A percentile compares a stretch with the other conserved stretches of the same genome.
Conservation (phyloP, 2,329 filamentous ascomycete genomes). For the Leptographium wingfieldii region DNA sequence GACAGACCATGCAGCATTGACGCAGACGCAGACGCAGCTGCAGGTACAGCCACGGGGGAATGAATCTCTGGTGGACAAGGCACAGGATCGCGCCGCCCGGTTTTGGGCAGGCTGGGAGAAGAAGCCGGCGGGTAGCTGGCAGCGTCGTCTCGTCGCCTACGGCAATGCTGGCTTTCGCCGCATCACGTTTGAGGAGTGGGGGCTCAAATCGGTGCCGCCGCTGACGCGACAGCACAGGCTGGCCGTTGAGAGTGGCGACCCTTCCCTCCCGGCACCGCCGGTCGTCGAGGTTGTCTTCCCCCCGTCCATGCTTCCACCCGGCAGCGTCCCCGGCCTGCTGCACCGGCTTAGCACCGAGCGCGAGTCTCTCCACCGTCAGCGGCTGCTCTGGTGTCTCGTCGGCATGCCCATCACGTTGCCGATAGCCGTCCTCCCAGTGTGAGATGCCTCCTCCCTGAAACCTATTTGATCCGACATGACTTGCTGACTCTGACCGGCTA, state of each 20-base stretch:
- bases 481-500: slow-evolving; percentile 20
- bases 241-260: slow-evolving; percentile 37
- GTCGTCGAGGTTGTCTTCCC: slow-evolving; percentile 70
- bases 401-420: slow-evolving; percentile 76
- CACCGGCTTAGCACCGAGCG: slow-evolving; percentile 64
- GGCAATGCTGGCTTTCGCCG: slow-evolving; percentile 76
- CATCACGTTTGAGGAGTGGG: slow-evolving; percentile 97
- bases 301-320: slow-evolving; percentile 49
- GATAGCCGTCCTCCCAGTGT: slow-evolving; percentile 77
- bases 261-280: not conserved
- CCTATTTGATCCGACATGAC: not conserved
- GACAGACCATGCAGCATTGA: not conserved
- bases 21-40: not conserved
- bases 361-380: slow-evolving; percentile 62
- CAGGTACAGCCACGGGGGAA: slow-evolving; percentile 32
- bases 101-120: slow-evolving; percentile 84
- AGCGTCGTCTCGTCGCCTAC: slow-evolving; percentile 72
- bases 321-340: slow-evolving; percentile 53
- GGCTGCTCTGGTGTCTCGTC: slow-evolving; percentile 67
- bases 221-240: slow-evolving; percentile 52
- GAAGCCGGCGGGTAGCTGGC: slow-evolving; percentile 65
- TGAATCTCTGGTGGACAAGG: slow-evolving; percentile 49
- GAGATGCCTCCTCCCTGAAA: slow-evolving; percentile 23
- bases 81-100: slow-evolving; percentile 56
- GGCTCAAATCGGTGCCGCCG: slow-evolving; percentile 83